Percentiles rank a stretch among this genome's conserved stretches.
Conservation (phyloP, 345 rosid genomes). For the Populus simonii region DNA sequence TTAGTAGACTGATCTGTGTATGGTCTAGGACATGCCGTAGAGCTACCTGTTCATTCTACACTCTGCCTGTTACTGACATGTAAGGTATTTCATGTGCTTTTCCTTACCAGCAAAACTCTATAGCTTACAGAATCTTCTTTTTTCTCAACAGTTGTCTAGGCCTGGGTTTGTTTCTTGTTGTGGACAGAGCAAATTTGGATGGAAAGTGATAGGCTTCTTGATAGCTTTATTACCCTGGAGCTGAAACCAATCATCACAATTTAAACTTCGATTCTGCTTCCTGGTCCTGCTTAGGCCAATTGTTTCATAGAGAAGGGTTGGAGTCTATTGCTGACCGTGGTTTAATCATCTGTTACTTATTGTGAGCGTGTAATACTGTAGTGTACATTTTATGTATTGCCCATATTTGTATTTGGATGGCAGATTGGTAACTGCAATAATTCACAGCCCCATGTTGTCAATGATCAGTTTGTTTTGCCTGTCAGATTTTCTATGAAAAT, state of each 20-base stretch:
- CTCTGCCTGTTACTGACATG: not conserved
- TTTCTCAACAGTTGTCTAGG: conserved; percentile 8
- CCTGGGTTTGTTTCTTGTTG: conserved; percentile 2
- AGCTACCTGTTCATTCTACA: not conserved
- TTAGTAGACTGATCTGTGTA: not conserved
- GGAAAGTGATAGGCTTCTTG: conserved; percentile 6
- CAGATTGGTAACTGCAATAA: conserved; percentile 14
- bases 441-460: conserved; percentile 5
- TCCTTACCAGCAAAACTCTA: not conserved
- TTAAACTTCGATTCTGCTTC: conserved; percentile 1
- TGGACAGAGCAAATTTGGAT: not conserved
- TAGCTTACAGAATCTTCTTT: not conserved
- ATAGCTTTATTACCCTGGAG: conserved; percentile 8
- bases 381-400: conserved; percentile 19
- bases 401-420: not conserved
- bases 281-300: conserved; percentile 2
- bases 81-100: not conserved
- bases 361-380: conserved; percentile 23
- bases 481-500: not conserved
- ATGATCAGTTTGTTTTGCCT: conserved; percentile 3
- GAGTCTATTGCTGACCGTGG: conserved; percentile 18
- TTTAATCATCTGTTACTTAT: conserved; percentile 8
- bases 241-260: not conserved
- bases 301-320: conserved; percentile 18
- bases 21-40: not conserved